phyloP scores from a whole-genome alignment of 352 stramenopile genomes.

The Nothophytophthora sp. region DNA sequence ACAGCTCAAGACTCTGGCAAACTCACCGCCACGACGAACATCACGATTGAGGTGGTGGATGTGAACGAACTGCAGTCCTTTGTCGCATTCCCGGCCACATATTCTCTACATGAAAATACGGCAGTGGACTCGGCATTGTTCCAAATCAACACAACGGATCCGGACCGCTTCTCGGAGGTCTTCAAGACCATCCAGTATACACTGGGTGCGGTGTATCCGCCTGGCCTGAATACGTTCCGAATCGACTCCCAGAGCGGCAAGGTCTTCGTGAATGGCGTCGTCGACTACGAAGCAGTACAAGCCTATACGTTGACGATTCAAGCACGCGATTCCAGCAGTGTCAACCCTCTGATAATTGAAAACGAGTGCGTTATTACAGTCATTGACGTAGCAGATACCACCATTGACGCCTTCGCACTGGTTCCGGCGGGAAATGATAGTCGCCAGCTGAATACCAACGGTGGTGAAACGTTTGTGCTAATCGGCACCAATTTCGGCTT shows the following conservation, averaged over 20 bases:
- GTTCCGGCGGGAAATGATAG: not conserved
- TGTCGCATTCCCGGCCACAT: conserved; percentile 17
- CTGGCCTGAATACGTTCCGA: conserved; percentile 25
- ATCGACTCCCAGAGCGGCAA: conserved; percentile 34
- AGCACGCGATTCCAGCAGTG: conserved; percentile 33
- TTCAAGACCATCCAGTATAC: conserved; percentile 41
- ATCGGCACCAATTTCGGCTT: conserved; percentile 61
- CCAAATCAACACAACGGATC: conserved; percentile 30
- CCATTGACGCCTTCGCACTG: conserved; percentile 13
- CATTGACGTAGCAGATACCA: conserved; percentile 19
- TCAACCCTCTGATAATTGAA: conserved; percentile 10
- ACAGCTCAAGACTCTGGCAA: conserved; percentile 27
- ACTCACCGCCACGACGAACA: conserved; percentile 14
- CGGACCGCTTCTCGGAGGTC: conserved; percentile 27
- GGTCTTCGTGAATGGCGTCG: conserved; percentile 24
- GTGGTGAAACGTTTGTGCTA: conserved; percentile 38
- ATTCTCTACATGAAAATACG: conserved; percentile 37
- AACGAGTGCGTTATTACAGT: conserved; percentile 14
- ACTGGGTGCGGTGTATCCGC: conserved; percentile 30
- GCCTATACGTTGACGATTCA: conserved; percentile 36
- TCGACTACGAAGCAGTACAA: conserved; percentile 59
- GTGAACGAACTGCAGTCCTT: conserved; percentile 58
- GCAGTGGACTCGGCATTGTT: conserved; percentile 27
- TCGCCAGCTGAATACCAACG: conserved; percentile 28
- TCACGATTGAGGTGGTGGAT: conserved; percentile 45